Conservation (phyloP, 2,329 filamentous ascomycete genomes). For the Chaetomium strumarium region DNA sequence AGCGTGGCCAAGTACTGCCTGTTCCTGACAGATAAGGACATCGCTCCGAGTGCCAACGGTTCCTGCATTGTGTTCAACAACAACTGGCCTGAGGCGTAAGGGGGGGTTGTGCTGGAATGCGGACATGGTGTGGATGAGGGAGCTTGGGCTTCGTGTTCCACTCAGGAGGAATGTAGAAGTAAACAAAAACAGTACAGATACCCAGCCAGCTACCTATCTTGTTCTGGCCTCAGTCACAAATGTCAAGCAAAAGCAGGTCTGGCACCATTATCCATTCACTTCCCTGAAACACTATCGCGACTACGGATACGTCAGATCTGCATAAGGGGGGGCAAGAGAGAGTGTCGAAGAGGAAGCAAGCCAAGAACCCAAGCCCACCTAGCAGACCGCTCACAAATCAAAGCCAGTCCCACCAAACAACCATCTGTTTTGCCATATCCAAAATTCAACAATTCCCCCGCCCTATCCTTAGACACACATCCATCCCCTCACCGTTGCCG, state of each 20-base stretch:
- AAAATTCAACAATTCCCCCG: background rate
- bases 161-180: background rate
- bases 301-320: conserved; percentile 1
- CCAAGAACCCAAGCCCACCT: background rate
- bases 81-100: conserved; percentile 33
- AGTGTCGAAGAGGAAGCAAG: conserved; percentile 5
- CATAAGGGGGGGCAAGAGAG: background rate
- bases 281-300: background rate
- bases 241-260: background rate
- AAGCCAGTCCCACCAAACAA: background rate
- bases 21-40: conserved; percentile 32
- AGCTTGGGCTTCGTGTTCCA: background rate
- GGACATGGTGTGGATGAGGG: background rate
- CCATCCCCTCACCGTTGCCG: background rate
- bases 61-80: conserved; percentile 31
- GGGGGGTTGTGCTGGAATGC: background rate
- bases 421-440: background rate
- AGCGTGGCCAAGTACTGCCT: conserved; percentile 36
- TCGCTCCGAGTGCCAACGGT: conserved; percentile 31
- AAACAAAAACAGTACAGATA: too few relatives aligned
- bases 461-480: background rate
- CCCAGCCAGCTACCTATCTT: background rate
- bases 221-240: background rate
- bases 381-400: background rate
- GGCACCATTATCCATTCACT: background rate